phyloP scores from a whole-genome alignment of 169 alveolate species.

The Babesia microti region DNA sequence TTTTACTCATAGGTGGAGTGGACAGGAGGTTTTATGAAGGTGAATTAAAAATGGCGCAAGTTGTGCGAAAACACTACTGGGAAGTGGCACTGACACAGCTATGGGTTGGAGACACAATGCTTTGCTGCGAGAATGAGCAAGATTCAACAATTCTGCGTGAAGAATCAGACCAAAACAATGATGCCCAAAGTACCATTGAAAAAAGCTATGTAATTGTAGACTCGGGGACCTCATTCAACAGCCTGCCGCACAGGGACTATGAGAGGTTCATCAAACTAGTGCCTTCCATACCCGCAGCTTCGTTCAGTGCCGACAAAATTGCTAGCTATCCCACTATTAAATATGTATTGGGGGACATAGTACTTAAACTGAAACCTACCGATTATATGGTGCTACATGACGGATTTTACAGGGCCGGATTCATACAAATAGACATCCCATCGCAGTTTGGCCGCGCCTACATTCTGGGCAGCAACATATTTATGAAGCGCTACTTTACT shows the following conservation, averaged over 20 bases:
- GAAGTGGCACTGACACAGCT: conserved; percentile 64
- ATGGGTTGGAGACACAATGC: conserved; percentile 65
- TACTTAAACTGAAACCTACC: conserved; percentile 46
- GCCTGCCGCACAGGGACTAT: conserved; percentile 67
- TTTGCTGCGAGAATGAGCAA: conserved; percentile 60
- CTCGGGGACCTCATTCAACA: conserved; percentile 78
- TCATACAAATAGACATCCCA: conserved; percentile 77
- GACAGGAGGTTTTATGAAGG: conserved; percentile 60
- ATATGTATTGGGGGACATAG: conserved; percentile 35
- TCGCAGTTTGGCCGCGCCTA: conserved; percentile 72
- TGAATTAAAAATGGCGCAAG: conserved; percentile 70
- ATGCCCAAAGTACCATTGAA: conserved; percentile 12
- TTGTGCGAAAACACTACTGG: conserved; percentile 75
- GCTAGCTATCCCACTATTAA: conserved; percentile 8
- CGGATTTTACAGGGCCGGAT: conserved; percentile 68
- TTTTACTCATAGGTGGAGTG: conserved; percentile 70
- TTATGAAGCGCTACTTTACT: conserved; percentile 75
- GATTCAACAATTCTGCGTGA: conserved; percentile 1
- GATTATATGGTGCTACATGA: conserved; percentile 43
- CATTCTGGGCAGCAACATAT: conserved; percentile 69
- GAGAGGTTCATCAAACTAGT: conserved; percentile 37
- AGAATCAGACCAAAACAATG: conserved; percentile 5
- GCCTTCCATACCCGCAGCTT: conserved; percentile 24
- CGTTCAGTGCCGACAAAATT: background rate
- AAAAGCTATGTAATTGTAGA: conserved; percentile 71